These are phyloP conservation scores for Senecio squalidus DNA, from an alignment of 140 eudicot species.

Conservation along the genomic window DNA sequence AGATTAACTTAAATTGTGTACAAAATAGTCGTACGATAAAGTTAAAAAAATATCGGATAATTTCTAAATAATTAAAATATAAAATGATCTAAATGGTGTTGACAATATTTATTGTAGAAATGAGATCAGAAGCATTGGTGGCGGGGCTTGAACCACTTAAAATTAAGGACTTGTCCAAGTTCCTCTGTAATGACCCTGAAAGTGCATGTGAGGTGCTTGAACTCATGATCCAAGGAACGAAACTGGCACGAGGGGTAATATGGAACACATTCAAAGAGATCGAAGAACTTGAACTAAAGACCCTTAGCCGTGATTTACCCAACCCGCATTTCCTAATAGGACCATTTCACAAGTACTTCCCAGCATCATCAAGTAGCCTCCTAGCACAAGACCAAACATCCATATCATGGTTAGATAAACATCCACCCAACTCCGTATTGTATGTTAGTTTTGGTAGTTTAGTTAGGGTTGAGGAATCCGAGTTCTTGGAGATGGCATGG, in stretches of 20 bases:
- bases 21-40: no score
- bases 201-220: neutral
- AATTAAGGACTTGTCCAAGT: conserved; percentile 14
- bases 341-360: conserved; percentile 28
- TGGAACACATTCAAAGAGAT: conserved; percentile 29
- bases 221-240: conserved; percentile 6
- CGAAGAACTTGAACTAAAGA: conserved; percentile 13
- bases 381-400: conserved; percentile 14
- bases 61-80: no score
- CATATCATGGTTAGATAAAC: conserved; percentile 23
- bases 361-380: conserved; percentile 20
- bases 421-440: conserved; percentile 18
- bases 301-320: conserved; percentile 1
- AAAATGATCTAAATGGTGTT: no score
- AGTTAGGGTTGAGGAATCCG: neutral
- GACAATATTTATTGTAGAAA: conserved; percentile 7
- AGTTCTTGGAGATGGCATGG: conserved; percentile 27
- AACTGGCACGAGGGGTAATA: conserved; percentile 5
- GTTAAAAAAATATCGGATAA: no score
- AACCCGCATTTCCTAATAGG: conserved; percentile 21
- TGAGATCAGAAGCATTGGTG: conserved; percentile 5
- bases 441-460: conserved; percentile 35
- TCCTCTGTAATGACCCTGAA: conserved; percentile 1
- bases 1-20: no score
- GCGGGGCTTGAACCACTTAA: conserved; percentile 10